These are phyloP conservation scores for Diaporthe humulicola DNA, from an alignment of 2,329 filamentous ascomycete genomes.

Conservation along the genomic window DNA sequence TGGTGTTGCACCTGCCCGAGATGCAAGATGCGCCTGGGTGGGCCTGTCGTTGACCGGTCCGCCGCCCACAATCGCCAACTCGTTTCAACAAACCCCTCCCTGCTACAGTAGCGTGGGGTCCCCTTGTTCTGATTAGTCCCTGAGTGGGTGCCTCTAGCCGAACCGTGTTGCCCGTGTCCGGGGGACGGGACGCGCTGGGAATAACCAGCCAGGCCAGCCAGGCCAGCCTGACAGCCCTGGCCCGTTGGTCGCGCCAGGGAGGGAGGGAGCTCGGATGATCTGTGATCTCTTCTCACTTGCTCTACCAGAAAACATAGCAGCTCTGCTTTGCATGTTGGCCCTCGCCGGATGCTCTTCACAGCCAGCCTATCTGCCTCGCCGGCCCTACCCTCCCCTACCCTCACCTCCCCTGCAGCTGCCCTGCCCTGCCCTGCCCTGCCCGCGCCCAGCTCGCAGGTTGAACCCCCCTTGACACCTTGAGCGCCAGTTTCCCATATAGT, in stretches of 20 bases:
- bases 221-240: constrained; percentile 26
- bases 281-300: constrained; percentile 13
- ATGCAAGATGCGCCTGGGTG: constrained; percentile 33
- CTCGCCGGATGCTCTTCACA: constrained; percentile 7
- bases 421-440: constrained; percentile 13
- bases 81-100: constrained; percentile 34
- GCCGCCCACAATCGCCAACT: constrained; percentile 30
- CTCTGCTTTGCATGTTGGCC: constrained; percentile 20
- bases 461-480: constrained; percentile 19
- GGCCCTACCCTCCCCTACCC: not conserved
- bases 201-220: constrained; percentile 15
- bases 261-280: constrained; percentile 26
- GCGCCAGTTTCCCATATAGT: constrained; percentile 29
- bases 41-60: constrained; percentile 37
- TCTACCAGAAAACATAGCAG: not conserved
- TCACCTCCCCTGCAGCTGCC: not conserved
- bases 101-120: constrained; percentile 39
- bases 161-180: constrained; percentile 38
- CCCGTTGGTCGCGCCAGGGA: constrained; percentile 21
- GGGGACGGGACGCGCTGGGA: constrained; percentile 35
- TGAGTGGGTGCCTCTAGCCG: constrained; percentile 38
- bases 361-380: constrained; percentile 17
- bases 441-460: constrained; percentile 4
- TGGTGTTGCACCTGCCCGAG: constrained; percentile 31
- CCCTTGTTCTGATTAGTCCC: constrained; percentile 37